Percentiles rank a stretch among this genome's conserved stretches.
phyloP scores from a whole-genome alignment of 139 green algal species.

The Chlamydomonas sphaeroides region DNA sequence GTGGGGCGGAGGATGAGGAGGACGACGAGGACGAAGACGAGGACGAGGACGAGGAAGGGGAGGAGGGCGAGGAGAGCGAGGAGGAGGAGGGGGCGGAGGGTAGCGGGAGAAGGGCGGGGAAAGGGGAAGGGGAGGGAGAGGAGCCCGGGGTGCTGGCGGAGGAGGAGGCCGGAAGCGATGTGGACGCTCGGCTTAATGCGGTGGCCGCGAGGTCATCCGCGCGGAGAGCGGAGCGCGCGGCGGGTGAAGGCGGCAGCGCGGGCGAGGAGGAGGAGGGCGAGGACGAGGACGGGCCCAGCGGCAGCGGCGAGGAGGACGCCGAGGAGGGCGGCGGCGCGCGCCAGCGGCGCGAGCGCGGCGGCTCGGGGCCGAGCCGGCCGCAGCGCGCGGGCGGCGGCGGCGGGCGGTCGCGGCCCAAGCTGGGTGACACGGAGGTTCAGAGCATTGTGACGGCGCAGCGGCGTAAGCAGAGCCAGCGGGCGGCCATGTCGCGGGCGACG shows the following conservation, averaged over 20 bases:
- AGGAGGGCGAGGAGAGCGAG: not conserved
- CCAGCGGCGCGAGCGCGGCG: not conserved
- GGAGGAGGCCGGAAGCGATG: not conserved
- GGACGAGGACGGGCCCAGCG: not conserved
- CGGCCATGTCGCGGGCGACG: not conserved
- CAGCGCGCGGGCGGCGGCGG: not conserved
- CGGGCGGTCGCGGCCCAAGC: not conserved
- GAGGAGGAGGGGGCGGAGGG: not conserved
- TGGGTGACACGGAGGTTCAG: constrained; percentile 54
- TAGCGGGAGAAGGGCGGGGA: not conserved
- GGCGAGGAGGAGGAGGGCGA: not conserved
- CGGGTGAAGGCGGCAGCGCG: not conserved
- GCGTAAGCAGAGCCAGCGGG: constrained; percentile 38
- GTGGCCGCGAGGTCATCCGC: not conserved
- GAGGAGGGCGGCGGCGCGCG: not conserved
- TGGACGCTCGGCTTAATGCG: not conserved
- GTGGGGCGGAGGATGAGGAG: constrained; percentile 2
- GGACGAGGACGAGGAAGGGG: constrained; percentile 10
- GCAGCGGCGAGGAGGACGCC: not conserved
- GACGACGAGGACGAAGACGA: constrained; percentile 1
- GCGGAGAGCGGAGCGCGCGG: not conserved
- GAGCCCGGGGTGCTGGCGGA: not conserved
- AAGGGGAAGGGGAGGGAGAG: not conserved
- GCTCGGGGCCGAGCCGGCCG: not conserved
- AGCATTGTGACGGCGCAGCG: constrained; percentile 51